Base-by-base conservation (phyloP, 768 basidiomycete species). In the Dacryopinax spathularia region DNA sequence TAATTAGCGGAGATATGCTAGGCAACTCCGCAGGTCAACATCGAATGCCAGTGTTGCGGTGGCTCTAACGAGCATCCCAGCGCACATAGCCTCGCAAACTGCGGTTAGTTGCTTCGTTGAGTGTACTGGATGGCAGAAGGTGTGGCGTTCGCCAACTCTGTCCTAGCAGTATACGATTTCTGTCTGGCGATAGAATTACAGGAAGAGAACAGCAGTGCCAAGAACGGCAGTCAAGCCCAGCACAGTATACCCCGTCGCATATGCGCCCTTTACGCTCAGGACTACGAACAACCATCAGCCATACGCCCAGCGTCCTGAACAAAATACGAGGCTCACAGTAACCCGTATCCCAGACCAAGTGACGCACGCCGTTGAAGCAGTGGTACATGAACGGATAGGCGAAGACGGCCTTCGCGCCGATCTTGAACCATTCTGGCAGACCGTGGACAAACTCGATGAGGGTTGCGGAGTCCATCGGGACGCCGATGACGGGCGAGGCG, bases 331-430 rank as follows among this genome's bases (percentile, higher is more conserved):
- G 84, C 93, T 68, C 70, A 97, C 95, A 86, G 79, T 86, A 88
- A 64, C 86, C 85, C 72, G 82, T 75, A 76, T 97, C 95, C 95
- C 95, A 98, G 34, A 75, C 73, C 69, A 98, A 76, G 79, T 98
- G 95, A 39, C 95, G 83, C 65, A 97, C 66, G 2, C 95, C 95
- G 75, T 97, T 97, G 74, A 84, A 79, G 7, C 83, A 82, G 77
- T 98, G 95, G 83, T 87, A 97, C 16, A 89, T 82, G 74, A 96
- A 95, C 1, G 94, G 91, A 2, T 82, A 80, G 13, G 91, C 92
- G 44, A 97, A 81, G 65, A 91, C 69, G 29, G 83, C 75, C 76
- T 96, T 97, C 61, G 81, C 84, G 10, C 82, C 75, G 64, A 84
- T 81, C 76, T 95, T 95, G 68, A 87, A 78, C 65, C 81, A 82